A percentile compares a stretch with the other conserved stretches of the same genome.
These are phyloP conservation scores for Clathrospora elynae DNA, from an alignment of 2,329 filamentous ascomycete species.

Conservation along the genomic window DNA sequence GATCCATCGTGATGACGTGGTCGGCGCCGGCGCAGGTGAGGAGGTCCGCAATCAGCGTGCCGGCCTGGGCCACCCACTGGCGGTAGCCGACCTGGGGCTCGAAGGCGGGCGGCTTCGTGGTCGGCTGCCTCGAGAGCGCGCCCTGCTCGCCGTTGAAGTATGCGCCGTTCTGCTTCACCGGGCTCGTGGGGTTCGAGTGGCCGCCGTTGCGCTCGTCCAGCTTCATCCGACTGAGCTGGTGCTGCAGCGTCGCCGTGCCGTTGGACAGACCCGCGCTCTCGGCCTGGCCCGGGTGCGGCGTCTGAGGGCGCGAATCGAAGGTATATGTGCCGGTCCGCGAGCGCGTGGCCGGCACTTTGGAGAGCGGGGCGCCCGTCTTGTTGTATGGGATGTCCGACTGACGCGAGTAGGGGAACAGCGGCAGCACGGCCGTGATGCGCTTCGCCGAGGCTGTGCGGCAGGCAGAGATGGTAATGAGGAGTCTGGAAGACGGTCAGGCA, in stretches of 20 bases:
- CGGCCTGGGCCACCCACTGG: constrained; percentile 97
- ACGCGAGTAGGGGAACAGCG: constrained; percentile 94
- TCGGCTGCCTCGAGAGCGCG: constrained; percentile 31
- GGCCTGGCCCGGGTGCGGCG: constrained; percentile 74
- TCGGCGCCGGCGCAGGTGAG: constrained; percentile 95
- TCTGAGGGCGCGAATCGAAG: constrained; percentile 89
- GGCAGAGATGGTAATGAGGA: constrained; percentile 97
- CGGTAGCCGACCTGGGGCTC: constrained; percentile 91
- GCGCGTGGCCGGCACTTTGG: constrained; percentile 61
- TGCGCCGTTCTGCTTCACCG: constrained; percentile 33
- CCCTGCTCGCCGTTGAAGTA: constrained; percentile 31
- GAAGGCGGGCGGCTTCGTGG: constrained; percentile 63
- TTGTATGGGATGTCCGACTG: constrained; percentile 98
- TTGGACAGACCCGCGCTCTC: constrained; percentile 69
- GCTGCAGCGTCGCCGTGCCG: constrained; percentile 72
- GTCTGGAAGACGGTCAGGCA: constrained; percentile 46
- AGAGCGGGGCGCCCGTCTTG: constrained; percentile 87
- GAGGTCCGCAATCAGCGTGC: constrained; percentile 90
- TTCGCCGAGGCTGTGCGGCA: constrained; percentile 94
- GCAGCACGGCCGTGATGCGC: constrained; percentile 89
- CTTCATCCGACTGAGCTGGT: constrained; percentile 72
- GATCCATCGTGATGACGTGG: constrained; percentile 96
- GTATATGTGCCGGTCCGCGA: constrained; percentile 65
- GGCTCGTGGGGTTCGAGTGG: constrained; percentile 34
- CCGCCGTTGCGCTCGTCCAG: constrained; percentile 60